These are phyloP conservation scores for Carex scoparia DNA, from an alignment of 176 grass and related monocot genomes.

Conservation along the genomic window DNA sequence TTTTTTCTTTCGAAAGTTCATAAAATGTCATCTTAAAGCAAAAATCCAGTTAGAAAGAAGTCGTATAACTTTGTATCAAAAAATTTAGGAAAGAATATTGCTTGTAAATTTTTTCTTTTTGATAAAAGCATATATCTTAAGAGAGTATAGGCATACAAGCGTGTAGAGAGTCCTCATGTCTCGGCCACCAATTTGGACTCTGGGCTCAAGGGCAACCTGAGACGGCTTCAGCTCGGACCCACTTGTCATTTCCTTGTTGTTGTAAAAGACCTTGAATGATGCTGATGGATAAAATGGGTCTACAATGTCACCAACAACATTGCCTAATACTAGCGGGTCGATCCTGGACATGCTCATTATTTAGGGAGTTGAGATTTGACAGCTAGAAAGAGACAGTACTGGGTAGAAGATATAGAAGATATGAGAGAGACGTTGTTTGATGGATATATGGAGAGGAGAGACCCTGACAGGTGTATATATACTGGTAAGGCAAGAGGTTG, in stretches of 20 bases:
- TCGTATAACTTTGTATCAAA: not conserved
- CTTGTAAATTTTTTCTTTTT: not conserved
- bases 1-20: not conserved
- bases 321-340: slow-evolving; percentile 69
- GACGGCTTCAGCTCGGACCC: slow-evolving; percentile 87
- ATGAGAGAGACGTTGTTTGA: slow-evolving; percentile 21
- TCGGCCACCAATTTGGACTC: slow-evolving; percentile 50
- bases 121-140: not conserved
- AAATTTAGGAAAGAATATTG: not conserved
- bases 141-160: slow-evolving; percentile 35
- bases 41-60: not conserved
- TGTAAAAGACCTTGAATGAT: slow-evolving; percentile 55
- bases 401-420: not conserved
- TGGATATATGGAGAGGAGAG: slow-evolving; percentile 11
- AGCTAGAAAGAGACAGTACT: slow-evolving; percentile 23
- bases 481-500: not conserved
- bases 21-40: not conserved
- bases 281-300: slow-evolving; percentile 53
- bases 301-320: slow-evolving; percentile 79
- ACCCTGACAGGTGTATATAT: slow-evolving; percentile 22
- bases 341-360: slow-evolving; percentile 56
- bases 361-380: not conserved
- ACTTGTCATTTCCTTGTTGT: slow-evolving; percentile 69
- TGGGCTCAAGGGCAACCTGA: slow-evolving; percentile 54
- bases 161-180: slow-evolving; percentile 87